Evolutionary conservation across 495 filamentous ascomycete species (phyloP), one percentile per base, ranked within the genome.

Genomic region (Talaromyces adpressus): DNA sequence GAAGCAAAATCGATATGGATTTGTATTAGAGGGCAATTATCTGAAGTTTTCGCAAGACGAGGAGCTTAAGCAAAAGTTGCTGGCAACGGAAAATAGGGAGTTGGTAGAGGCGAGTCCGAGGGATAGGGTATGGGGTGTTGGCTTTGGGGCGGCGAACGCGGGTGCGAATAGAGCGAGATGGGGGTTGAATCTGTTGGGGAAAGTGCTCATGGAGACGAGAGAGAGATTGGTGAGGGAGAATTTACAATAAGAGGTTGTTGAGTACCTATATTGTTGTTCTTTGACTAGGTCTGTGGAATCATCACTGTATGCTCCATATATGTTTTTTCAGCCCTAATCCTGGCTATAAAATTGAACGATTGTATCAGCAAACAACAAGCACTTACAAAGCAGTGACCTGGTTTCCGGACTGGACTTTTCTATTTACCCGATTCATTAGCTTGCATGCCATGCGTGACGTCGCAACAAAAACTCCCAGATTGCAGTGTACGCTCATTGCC

Each of bases 151-250:
- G 32, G 73, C 67, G 29, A 76, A 77, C 64, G 86, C 85, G 0
- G 76, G 70, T 59, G 60, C 16, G 8, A 81, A 75, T 64, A 75
- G 83, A 27, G 65, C 69, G 20, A 65, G 72, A 47, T 91, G 89
- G 88, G 88, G 89, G 52, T 62, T 81, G 73, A 91, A 91, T 73
- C 69, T 90, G 63, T 68, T 91, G 65, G 88, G 89, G 5, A 87
- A 86, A 74, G 81, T 78, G 20, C 69, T 86, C 65, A 80, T 78
- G 72, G 64, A 73, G 66, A 77, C 86, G 29, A 73, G 80, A 65
- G 67, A 68, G 29, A 77, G 75, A 67, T 69, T 82, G 73, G 65
- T 64, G 69, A 67, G 63, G 69, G 52, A 64, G 22, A 56, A 4
- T 6, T 18, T 9, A 8, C 5, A 41, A 4, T 41, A 16, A 16